Conservation (phyloP, 345 rosid species). For the Hypericum perforatum region DNA sequence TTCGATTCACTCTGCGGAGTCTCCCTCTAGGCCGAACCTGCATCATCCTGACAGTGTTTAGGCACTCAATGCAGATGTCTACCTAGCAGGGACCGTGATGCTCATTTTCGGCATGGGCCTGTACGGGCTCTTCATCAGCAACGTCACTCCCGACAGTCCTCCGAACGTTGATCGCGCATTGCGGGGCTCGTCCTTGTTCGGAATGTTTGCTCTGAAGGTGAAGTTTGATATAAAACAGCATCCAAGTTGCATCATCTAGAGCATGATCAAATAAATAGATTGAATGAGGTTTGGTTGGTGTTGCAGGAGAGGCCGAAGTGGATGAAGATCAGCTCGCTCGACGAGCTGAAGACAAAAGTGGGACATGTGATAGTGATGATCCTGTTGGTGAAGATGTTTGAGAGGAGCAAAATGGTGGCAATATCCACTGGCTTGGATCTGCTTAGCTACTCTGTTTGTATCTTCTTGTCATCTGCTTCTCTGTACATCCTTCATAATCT, state of each 20-base stretch:
- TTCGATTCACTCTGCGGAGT: neutral
- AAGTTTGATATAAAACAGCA: too few species aligned
- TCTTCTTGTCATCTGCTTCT: slow-evolving; percentile 83
- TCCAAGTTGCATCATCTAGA: too few species aligned
- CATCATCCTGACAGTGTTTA: neutral
- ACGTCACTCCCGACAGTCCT: slow-evolving; percentile 33
- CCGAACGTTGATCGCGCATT: slow-evolving; percentile 62
- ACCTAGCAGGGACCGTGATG: slow-evolving; percentile 95
- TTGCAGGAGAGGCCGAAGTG: slow-evolving; percentile 75
- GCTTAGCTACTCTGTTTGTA: slow-evolving; percentile 73
- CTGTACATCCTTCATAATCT: slow-evolving; percentile 77
- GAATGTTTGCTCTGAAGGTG: slow-evolving; percentile 91
- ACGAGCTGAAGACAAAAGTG: slow-evolving; percentile 84
- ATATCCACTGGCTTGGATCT: slow-evolving; percentile 76
- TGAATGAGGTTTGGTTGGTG: neutral
- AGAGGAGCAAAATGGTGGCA: slow-evolving; percentile 87
- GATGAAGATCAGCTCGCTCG: slow-evolving; percentile 87
- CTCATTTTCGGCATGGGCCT: slow-evolving; percentile 89
- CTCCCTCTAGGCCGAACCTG: neutral
- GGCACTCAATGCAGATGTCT: slow-evolving; percentile 52
- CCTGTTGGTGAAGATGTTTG: slow-evolving; percentile 90
- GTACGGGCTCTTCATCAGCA: slow-evolving; percentile 80
- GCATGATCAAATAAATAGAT: neutral
- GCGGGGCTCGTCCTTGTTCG: slow-evolving; percentile 74
- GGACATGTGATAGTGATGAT: slow-evolving; percentile 97